These are phyloP conservation scores for Scedosporium apiospermum DNA, from an alignment of 2,329 filamentous ascomycete species.

Conservation along the genomic window DNA sequence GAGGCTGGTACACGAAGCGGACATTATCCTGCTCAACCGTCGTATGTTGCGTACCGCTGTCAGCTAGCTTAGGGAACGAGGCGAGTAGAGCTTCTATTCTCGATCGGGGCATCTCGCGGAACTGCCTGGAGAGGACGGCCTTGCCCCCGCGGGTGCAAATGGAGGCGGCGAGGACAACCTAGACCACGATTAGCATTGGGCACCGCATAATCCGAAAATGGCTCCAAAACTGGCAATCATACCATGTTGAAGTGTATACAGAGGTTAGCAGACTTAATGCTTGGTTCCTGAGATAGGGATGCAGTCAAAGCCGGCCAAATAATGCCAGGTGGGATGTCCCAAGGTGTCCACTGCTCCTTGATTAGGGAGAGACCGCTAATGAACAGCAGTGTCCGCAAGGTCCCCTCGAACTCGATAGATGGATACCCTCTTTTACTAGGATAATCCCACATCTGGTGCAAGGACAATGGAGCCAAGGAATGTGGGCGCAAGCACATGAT, in stretches of 20 bases:
- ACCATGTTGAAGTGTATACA: conserved; percentile 4
- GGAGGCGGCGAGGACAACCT: conserved; percentile 98
- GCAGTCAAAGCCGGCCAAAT: not conserved
- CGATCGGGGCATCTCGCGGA: conserved; percentile 94
- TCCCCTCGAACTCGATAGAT: not conserved
- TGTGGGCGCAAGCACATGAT: not conserved
- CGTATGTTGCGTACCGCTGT: conserved; percentile 92
- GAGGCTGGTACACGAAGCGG: conserved; percentile 96
- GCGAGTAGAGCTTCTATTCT: conserved; percentile 93
- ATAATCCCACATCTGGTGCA: not conserved
- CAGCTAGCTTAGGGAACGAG: conserved; percentile 94
- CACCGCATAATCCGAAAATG: not conserved
- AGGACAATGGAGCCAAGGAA: too few relatives aligned
- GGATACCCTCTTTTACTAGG: not conserved
- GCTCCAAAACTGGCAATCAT: not conserved
- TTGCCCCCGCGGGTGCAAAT: conserved; percentile 98
- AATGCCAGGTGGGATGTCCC: conserved; percentile 6
- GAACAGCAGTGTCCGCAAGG: not conserved
- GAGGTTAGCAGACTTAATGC: not conserved
- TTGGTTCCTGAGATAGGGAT: not conserved
- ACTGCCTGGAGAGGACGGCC: conserved; percentile 94
- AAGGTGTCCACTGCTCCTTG: conserved; percentile 5
- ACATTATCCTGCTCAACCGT: conserved; percentile 99
- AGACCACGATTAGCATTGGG: conserved; percentile 3
- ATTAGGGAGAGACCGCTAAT: not conserved